These are phyloP conservation scores for Hypoxylon sp. DNA, from an alignment of 2,329 filamentous ascomycete species.

Conservation along the genomic window DNA sequence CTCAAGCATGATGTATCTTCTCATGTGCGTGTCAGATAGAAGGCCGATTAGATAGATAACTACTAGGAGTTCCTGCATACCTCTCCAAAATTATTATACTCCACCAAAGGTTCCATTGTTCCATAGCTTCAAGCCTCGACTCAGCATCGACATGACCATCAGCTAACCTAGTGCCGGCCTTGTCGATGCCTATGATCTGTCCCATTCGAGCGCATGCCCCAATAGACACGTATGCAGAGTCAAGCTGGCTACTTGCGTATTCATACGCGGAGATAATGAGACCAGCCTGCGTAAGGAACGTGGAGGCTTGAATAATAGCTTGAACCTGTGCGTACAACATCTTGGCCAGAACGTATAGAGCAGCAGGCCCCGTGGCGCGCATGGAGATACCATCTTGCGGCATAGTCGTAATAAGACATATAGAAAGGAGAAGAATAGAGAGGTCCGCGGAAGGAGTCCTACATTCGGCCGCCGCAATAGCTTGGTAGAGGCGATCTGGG, in stretches of 20 bases:
- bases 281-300: background rate
- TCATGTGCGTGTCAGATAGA: background rate
- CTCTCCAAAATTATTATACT: slow-evolving; percentile 1
- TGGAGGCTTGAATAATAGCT: background rate
- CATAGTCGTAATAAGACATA: background rate
- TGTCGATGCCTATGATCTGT: background rate
- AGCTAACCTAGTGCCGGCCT: background rate
- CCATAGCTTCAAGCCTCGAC: background rate
- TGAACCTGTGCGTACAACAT: background rate
- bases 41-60: background rate
- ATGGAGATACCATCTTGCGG: background rate
- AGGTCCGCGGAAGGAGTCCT: background rate
- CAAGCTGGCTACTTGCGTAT: background rate
- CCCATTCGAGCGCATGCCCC: background rate
- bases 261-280: background rate
- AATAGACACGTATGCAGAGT: background rate
- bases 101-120: slow-evolving; percentile 1
- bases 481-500: background rate
- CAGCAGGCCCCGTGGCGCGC: background rate
- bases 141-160: background rate
- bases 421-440: background rate
- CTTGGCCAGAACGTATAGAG: background rate
- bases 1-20: background rate
- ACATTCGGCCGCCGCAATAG: background rate
- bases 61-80: background rate